Base-by-base conservation (phyloP, 164 flowering plant species). In the Vitis rupestris region DNA sequence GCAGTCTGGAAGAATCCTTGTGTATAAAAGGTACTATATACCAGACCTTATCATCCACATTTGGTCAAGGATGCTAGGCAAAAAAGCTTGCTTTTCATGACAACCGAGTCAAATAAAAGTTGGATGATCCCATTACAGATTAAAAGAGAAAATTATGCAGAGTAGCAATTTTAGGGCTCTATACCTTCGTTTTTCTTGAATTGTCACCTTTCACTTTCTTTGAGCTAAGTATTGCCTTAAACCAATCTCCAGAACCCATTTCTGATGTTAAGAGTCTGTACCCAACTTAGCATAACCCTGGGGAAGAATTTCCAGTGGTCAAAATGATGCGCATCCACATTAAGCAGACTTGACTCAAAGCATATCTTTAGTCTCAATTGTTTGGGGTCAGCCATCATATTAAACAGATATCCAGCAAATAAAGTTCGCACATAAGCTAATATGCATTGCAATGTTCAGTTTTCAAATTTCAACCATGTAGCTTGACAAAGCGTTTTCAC, bases 171-270 rank as follows among this genome's bases (percentile, higher is more conserved):
- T 31, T 2, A 59, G 31, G 10, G 63, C 8, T 44, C 16, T 47
- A 14, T 82, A 91, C 92, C 94, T 86, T 85, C 9, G 53, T 59
- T 65, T 74, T 78, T 66, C 83, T 88, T 50, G 82, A 70, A 64
- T 69, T 78, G 13, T 75, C 75, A 23, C 68, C 76, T 76, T 92
- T 94, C 50, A 55, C 76, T 81, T 84, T 94, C 86, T 88, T 92
- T 57, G 69, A 70, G 71, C 79, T 72, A 69, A 88, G 81, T 75
- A 90, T 78, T 56, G 86, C 72, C 87, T 88, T 94, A 64, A 92
- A 83, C 94, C 97, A 89, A 70, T 79, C 77, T 56, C 92, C 91
- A 65, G 96, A 91, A 72, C 94, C 97, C 98, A 94, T 94, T 63
- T 19, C 64, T 65, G 72, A 64, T 30, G 19, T 63, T 10, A 11